A percentile compares a stretch with the other conserved stretches of the same genome.
These are phyloP conservation scores for Trichoderma koningiopsis DNA, from an alignment of 2,329 filamentous ascomycete genomes.

Conservation along the genomic window DNA sequence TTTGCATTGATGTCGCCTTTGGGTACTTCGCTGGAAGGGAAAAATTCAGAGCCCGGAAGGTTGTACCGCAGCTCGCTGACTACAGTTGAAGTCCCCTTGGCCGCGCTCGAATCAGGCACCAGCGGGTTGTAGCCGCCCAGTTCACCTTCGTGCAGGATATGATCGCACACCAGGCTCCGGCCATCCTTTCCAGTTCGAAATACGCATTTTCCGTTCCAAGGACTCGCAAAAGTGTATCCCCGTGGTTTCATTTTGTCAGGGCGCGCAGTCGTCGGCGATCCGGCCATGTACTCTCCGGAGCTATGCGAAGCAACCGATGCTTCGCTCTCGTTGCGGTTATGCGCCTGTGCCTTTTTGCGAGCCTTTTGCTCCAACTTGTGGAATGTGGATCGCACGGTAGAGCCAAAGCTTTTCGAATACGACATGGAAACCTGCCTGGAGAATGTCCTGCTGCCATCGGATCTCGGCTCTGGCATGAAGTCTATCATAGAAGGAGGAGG, in stretches of 20 bases:
- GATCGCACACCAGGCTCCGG: conserved; percentile 72
- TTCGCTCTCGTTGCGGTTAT: conserved; percentile 37
- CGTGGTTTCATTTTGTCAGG: conserved; percentile 49
- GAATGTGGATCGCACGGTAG: conserved; percentile 51
- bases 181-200: conserved; percentile 80
- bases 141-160: conserved; percentile 58
- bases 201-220: conserved; percentile 85
- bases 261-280: conserved; percentile 6
- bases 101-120: conserved; percentile 38
- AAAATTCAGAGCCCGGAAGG: conserved; percentile 63
- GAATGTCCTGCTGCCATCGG: conserved; percentile 17
- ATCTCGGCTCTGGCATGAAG: conserved; percentile 10
- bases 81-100: conserved; percentile 41
- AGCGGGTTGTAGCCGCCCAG: conserved; percentile 47
- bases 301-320: conserved; percentile 38
- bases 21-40: conserved; percentile 42
- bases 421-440: conserved; percentile 57
- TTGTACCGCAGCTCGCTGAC: conserved; percentile 92
- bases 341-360: conserved; percentile 32
- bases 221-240: conserved; percentile 78
- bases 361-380: conserved; percentile 40
- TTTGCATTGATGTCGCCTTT: conserved; percentile 39
- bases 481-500: conserved; percentile 27
- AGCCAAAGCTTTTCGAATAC: conserved; percentile 54
- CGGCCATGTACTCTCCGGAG: conserved; percentile 35